Base-by-base conservation (phyloP, 805 yeast genomes). In the Ogataea salicorniae region DNA sequence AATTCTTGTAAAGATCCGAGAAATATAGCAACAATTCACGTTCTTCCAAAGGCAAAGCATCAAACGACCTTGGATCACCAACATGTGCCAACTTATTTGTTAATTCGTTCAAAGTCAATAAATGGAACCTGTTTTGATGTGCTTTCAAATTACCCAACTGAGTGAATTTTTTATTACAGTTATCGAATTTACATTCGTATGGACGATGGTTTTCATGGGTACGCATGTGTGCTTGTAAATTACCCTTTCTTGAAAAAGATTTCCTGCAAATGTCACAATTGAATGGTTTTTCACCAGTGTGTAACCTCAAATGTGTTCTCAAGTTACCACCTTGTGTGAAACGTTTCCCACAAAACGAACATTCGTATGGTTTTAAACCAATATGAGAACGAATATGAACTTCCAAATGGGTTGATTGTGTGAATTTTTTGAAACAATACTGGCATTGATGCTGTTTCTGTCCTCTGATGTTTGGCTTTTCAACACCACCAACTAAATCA, bases 121-220 rank as follows among this genome's bases (percentile, higher is more conserved):
- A 67, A 65, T 90, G 98, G 61, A 90, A 89, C 57, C 91, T 75
- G 67, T 91, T 92, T 62, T 91, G 98, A 66, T 92, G 98, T 1
- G 95, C 87, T 67, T 92, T 91, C 72, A 91, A 75, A 61, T 91
- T 91, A 3, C 97, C 97, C 57, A 91, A 73, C 69, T 91, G 98
- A 1, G 97, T 87, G 60, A 91, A 91, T 5, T 84, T 76, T 68
- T 89, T 90, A 55, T 79, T 81, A 68, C 97, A 91, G 49, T 76
- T 74, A 64, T 89, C 96, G 50, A 91, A 73, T 57, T 79, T 80
- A 68, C 97, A 91, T 47, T 78, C 77, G 61, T 74, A 87, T 6
- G 96, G 97, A 59, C 86, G 83, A 47, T 79, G 71, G 57, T 86
- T 81, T 47, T 82, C 83, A 67, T 90, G 97, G 0, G 95, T 89